Base-by-base conservation (phyloP, 257 asterid species). In the Ilex asprella region DNA sequence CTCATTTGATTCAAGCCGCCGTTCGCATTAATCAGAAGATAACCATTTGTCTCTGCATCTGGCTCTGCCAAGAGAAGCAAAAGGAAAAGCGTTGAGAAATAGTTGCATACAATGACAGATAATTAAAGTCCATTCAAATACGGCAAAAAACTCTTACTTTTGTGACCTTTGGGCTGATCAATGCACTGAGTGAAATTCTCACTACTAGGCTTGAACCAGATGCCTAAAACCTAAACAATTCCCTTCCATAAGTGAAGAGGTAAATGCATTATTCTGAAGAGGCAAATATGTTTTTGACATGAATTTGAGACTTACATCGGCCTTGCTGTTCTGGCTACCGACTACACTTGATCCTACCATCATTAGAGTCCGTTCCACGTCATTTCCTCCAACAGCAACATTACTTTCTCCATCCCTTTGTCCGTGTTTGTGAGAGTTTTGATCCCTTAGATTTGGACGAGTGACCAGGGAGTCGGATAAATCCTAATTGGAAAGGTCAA, bases 1-100 rank as follows among this genome's bases (percentile, higher is more conserved):
- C 98, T 91, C 98, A 88, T 91, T 88, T 91, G 98, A 80, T 88
- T 91, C 71, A 91, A 76, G 72, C 98, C 98, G 39, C 98, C 98
- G 66, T 91, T 91, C 70, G 98, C 95, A 76, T 91, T 91, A 50
- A 86, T 79, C 59, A 91, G 67, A 75, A 91, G 79, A 79, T 81
- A 91, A 54, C 98, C 98, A 53, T 82, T 84, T 5, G 96, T 81
- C 35, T 69, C 80, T 64, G 76, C 70, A 59, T 92, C 89, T 61
- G 79, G 81, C 84, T 79, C 97, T 89, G 91, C 54, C 58, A 55
- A 67, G 65, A 41, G 59, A 12, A 31, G n/a, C 27, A 46, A 43
- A 21, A 39, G 12, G 2, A 60, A 63, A 68, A 67, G 13, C 35
- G 32, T 53, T 41, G 70, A 44, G 58, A 59, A 21, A 65, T 39